phyloP scores from a whole-genome alignment of 139 green algal species.

The Diplosphaera chodatii region DNA sequence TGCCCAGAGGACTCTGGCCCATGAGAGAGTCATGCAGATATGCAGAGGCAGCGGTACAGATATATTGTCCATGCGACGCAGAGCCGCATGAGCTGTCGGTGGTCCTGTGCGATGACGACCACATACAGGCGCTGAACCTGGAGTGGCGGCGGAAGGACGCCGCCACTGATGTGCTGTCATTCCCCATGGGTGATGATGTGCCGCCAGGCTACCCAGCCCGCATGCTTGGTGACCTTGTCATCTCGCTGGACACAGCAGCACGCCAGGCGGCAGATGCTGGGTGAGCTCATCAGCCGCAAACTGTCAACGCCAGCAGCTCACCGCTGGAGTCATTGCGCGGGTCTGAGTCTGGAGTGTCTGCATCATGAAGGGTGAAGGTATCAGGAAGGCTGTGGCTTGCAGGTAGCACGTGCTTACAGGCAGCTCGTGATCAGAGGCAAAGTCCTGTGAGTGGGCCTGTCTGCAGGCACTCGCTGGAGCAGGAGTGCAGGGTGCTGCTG shows the following conservation, averaged over 20 bases:
- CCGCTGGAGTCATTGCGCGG: too few relatives aligned
- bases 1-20: too few relatives aligned
- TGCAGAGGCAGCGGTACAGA: too few relatives aligned
- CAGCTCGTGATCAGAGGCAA: too few relatives aligned
- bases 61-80: constrained; percentile 3
- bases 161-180: constrained; percentile 93
- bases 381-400: too few relatives aligned
- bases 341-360: too few relatives aligned
- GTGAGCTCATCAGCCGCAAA: too few relatives aligned
- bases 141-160: constrained; percentile 63
- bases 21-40: too few relatives aligned
- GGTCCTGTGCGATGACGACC: constrained; percentile 76
- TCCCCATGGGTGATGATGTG: constrained; percentile 67
- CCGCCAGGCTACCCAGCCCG: neutral
- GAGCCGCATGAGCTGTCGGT: constrained; percentile 64
- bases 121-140: constrained; percentile 78
- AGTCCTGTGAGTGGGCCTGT: neutral
- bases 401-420: too few relatives aligned
- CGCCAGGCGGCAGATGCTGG: constrained; percentile 76
- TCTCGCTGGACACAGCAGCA: constrained; percentile 87
- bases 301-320: too few relatives aligned
- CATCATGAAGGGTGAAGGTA: too few relatives aligned
- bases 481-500: constrained; percentile 83
- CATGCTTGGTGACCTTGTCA: constrained; percentile 86
- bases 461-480: constrained; percentile 50